Percentiles rank a stretch among this genome's conserved stretches.
Conservation (phyloP, 75 land plant genomes). For the Pinus albicaulis region DNA sequence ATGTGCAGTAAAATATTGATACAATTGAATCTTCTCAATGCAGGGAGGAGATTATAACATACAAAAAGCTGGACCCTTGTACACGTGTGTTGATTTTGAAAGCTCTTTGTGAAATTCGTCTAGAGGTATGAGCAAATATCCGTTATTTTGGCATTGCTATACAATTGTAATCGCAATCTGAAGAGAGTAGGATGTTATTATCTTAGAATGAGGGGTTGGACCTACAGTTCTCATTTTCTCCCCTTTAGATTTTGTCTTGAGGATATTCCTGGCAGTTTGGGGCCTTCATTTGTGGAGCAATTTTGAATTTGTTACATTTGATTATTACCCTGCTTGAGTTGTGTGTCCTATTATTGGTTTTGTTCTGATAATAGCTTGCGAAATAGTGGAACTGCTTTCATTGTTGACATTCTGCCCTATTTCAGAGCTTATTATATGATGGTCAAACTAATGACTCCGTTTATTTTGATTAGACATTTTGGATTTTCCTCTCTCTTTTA, state of each 20-base stretch:
- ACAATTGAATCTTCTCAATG: conserved; percentile 6
- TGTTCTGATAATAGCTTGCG: background rate
- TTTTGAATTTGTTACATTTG: background rate
- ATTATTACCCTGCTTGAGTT: background rate
- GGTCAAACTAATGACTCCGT: too few species aligned
- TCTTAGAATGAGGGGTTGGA: too few species aligned
- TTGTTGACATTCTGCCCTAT: too few species aligned
- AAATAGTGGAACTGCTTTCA: background rate
- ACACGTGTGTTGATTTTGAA: conserved; percentile 66
- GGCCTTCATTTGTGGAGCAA: background rate
- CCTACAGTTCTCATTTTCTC: too few species aligned
- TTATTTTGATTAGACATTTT: background rate
- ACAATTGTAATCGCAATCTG: too few species aligned
- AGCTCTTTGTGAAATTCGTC: conserved; percentile 92
- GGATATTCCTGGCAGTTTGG: too few species aligned
- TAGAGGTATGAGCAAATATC: conserved; percentile 41
- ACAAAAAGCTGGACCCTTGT: conserved; percentile 70
- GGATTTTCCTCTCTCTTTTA: background rate
- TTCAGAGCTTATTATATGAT: too few species aligned
- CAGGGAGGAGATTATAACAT: conserved; percentile 67
- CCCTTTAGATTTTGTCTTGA: too few species aligned
- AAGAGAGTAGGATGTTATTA: too few species aligned
- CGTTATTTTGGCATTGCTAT: too few species aligned
- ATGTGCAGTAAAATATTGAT: background rate
- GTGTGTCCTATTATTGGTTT: background rate